A percentile compares a stretch with the other conserved stretches of the same genome.
Conservation (phyloP, 2,329 filamentous ascomycete genomes). For the Phialocephala sp. region DNA sequence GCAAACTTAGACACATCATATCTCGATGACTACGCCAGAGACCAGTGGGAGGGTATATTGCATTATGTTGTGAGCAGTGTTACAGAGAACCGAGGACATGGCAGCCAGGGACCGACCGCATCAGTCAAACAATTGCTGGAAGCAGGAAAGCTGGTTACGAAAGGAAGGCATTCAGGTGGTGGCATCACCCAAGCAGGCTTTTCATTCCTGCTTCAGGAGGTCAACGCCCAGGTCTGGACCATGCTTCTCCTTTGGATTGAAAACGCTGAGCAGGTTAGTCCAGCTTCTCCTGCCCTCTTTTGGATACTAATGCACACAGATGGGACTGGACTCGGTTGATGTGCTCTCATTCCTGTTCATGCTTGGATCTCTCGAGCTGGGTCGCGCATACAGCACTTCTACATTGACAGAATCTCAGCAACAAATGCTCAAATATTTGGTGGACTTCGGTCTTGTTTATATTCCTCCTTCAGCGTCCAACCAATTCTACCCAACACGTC, state of each 20-base stretch:
- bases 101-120: slow-evolving; percentile 64
- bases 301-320: slow-evolving; percentile 34
- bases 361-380: slow-evolving; percentile 89
- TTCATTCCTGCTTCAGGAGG: slow-evolving; percentile 91
- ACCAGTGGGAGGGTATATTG: slow-evolving; percentile 94
- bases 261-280: slow-evolving; percentile 67
- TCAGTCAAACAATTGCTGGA: slow-evolving; percentile 86
- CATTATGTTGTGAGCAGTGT: slow-evolving; percentile 91
- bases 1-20: slow-evolving; percentile 70
- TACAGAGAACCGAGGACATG: slow-evolving; percentile 55
- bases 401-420: slow-evolving; percentile 81
- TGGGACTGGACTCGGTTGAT: slow-evolving; percentile 84
- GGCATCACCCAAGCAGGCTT: slow-evolving; percentile 93
- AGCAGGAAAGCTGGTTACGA: slow-evolving; percentile 79
- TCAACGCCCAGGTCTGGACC: slow-evolving; percentile 97
- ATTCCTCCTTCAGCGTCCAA: slow-evolving; percentile 61
- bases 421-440: slow-evolving; percentile 88
- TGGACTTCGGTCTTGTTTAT: slow-evolving; percentile 93
- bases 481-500: slow-evolving; percentile 86
- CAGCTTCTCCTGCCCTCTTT: background rate
- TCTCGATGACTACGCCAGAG: slow-evolving; percentile 83
- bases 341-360: slow-evolving; percentile 97
- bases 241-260: slow-evolving; percentile 92
- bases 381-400: slow-evolving; percentile 86
- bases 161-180: slow-evolving; percentile 53